Evolutionary conservation across 495 filamentous ascomycete species (phyloP).

Genomic region (Bathelium albidoporum): DNA sequence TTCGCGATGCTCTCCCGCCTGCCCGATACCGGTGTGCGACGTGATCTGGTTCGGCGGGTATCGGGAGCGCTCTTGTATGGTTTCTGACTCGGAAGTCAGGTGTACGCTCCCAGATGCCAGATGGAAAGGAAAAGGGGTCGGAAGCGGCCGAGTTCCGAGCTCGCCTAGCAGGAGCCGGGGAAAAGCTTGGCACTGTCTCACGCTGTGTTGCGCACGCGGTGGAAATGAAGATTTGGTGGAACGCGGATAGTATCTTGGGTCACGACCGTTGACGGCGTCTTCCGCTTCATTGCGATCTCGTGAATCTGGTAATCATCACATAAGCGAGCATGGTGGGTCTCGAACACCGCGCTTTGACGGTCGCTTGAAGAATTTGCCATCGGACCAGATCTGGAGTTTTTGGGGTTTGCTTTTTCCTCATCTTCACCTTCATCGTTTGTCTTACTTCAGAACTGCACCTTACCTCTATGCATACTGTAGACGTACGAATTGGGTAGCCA

Average conservation of each 20-base stretch:
- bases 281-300: background rate
- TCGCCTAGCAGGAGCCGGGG: background rate
- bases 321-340: background rate
- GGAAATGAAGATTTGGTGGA: background rate
- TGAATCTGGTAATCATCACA: background rate
- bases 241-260: background rate
- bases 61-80: background rate
- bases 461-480: background rate
- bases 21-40: background rate
- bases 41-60: background rate
- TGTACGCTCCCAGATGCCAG: background rate
- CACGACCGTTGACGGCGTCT: background rate
- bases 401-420: background rate
- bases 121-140: background rate
- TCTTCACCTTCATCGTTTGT: background rate
- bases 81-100: background rate
- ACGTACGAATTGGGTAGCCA: conserved; percentile 13
- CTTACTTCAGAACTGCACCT: background rate
- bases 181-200: background rate
- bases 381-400: background rate
- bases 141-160: conserved; percentile 2
- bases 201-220: background rate
- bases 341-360: background rate
- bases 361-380: background rate
- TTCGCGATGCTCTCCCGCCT: background rate